Evolutionary conservation across 2,329 filamentous ascomycete genomes (phyloP).

Genomic region (Aureobasidium sp.): DNA sequence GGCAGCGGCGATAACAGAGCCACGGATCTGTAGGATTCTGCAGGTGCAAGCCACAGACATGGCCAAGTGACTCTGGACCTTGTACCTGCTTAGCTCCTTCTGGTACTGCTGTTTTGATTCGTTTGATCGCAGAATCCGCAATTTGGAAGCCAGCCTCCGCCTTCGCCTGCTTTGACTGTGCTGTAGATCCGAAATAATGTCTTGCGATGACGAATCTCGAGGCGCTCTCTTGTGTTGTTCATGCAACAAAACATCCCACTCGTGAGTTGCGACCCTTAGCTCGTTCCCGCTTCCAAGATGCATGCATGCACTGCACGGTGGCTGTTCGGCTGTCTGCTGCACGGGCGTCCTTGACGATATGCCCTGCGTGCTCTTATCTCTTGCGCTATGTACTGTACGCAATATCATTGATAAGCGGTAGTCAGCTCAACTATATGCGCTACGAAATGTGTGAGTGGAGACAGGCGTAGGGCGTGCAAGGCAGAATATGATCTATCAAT

Average conservation of each 20-base stretch:
- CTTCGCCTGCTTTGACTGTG: not conserved
- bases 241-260: not conserved
- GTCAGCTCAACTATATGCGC: not conserved
- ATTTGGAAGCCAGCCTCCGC: not conserved
- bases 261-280: not conserved
- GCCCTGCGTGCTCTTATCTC: slow-evolving; percentile 1
- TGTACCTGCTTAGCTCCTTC: slow-evolving; percentile 2
- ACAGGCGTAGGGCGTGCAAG: not conserved
- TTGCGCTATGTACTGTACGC: slow-evolving; percentile 1
- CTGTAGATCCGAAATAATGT: too few relatives aligned
- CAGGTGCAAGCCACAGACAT: slow-evolving; percentile 10
- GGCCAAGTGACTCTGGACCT: not conserved
- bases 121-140: not conserved
- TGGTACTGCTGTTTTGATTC: not conserved
- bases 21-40: slow-evolving; percentile 3
- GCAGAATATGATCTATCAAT: slow-evolving; percentile 5
- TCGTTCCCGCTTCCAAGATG: not conserved
- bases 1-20: not conserved
- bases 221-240: not conserved
- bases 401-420: slow-evolving; percentile 8
- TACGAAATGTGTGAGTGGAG: not conserved
- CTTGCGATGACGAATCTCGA: not conserved
- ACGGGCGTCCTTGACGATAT: slow-evolving; percentile 6
- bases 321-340: slow-evolving; percentile 8
- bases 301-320: slow-evolving; percentile 8